Base-by-base conservation (phyloP, 495 filamentous ascomycete species). In the Umbilicaria muhlenbergii region DNA sequence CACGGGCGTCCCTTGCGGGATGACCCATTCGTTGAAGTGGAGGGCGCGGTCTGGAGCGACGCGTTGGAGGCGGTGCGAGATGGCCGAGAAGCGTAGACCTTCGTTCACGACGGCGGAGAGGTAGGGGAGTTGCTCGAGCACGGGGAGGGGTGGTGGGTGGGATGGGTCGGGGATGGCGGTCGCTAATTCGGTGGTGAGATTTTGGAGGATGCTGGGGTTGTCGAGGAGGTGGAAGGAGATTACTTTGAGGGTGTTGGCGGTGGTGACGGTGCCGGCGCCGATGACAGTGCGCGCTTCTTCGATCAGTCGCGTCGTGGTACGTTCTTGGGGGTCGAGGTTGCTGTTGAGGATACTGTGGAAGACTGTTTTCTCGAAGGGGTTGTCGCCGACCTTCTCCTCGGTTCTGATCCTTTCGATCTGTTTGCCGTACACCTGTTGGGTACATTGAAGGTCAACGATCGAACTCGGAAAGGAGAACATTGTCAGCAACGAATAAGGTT, bases 1-100 rank as follows among this genome's bases (percentile, higher is more conserved):
- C 11, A 71, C 55, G 0, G 63, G 55, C 3, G 60, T 66, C 21
- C 63, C 66, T 1, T 63, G 52, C 2, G 66, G 68, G 36, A 73
- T 70, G 6, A 46, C 47, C 65, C 67, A 72, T 8, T 66, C 47
- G 1, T 48, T 43, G 46, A 66, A 71, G 1, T 54, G 37, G 7
- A 71, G 55, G 13, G 57, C 53, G 17, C 51, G 45, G 32, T 64
- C 52, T 0, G 62, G 61, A 0, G 58, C 52, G 16, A 64, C 54
- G 15, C 65, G 59, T 13, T 56, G 50, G 11, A 60, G 48, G 3
- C 24, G 24, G 24, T 28, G 24, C 4, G 24, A 7, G 24, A 8
- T 1, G 4, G 7, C 5, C 7, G 55, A 57, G 2, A 73, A 40
- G 1, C 74, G 67, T 10, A 75, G 49, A 1, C 55, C 54, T 53